Evolutionary conservation across 495 filamentous ascomycete species (phyloP).

Genomic region (Penicillium subrubescens): DNA sequence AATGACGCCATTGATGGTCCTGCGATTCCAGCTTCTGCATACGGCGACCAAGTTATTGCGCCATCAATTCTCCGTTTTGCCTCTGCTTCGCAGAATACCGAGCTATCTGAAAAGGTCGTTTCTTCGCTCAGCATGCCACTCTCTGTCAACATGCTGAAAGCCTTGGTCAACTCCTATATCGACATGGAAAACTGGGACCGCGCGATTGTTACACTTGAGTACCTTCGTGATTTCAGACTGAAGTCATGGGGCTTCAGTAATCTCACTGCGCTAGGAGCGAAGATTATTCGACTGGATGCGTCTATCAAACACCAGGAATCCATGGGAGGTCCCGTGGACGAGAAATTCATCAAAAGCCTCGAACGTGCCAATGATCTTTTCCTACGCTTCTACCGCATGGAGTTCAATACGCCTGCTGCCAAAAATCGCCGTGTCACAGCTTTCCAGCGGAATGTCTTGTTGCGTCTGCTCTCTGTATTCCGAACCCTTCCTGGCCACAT

Average conservation of each 20-base stretch:
- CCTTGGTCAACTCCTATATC: slow-evolving; percentile 54
- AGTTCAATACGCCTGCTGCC: slow-evolving; percentile 32
- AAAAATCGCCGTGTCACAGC: slow-evolving; percentile 14
- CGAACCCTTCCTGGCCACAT: slow-evolving; percentile 31
- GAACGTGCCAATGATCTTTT: slow-evolving; percentile 36
- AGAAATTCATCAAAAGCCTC: slow-evolving; percentile 17
- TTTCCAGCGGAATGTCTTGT: slow-evolving; percentile 35
- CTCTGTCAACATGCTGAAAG: slow-evolving; percentile 47
- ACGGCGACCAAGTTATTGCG: slow-evolving; percentile 50
- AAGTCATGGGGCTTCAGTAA: slow-evolving; percentile 55
- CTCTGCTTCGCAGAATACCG: slow-evolving; percentile 48
- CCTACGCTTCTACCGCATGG: slow-evolving; percentile 33
- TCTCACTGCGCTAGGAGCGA: slow-evolving; percentile 42
- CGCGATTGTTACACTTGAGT: slow-evolving; percentile 45
- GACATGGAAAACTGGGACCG: slow-evolving; percentile 48
- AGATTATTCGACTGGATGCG: slow-evolving; percentile 44
- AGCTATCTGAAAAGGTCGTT: slow-evolving; percentile 49
- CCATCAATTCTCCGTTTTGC: slow-evolving; percentile 63
- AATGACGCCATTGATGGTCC: slow-evolving; percentile 60
- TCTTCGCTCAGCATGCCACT: slow-evolving; percentile 39
- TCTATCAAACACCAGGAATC: slow-evolving; percentile 14
- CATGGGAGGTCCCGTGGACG: slow-evolving; percentile 5
- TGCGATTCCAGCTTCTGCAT: slow-evolving; percentile 48
- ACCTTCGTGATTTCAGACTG: slow-evolving; percentile 39
- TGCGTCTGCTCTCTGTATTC: slow-evolving; percentile 30